Base-by-base conservation (phyloP, 148 eudicot genomes). In the Mesembryanthemum crystallinum region DNA sequence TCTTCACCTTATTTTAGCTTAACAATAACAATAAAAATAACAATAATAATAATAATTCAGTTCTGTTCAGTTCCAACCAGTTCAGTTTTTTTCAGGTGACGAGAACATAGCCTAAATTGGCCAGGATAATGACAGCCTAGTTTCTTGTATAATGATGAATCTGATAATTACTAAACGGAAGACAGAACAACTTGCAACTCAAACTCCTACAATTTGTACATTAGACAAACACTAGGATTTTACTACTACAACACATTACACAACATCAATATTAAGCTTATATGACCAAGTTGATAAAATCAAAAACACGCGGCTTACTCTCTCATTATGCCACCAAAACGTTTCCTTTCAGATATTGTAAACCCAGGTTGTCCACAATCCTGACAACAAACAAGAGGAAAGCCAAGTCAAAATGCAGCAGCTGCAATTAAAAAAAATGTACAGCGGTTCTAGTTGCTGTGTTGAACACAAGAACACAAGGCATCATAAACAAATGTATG, bases 341-440 rank as follows among this genome's bases (percentile, higher is more conserved):
- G 92, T 74, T 80, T 90, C 85, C 98, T 87, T 81, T 95, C 98
- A 57, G 94, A 81, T 72, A 88, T 73, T 78, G 98, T 95, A 83
- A 92, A 95, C 73, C 98, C 98, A 82, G 98, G 98, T 64, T 95
- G 98, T 24, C 98, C 98, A 69, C 90, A 88, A 72, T 95, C 98
- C 97, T 94, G 89, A 85, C 58, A 77, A 47, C 29, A 67, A 60
- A 63, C 28, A 81, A 81, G 30, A 67, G 15, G 64, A 45, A 45
- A 64, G 49, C 73, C 45, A 33, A 27, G 27, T 81, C 67, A 72
- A 67, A 35, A 30, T 62, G 21, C 43, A 39, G 15, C 32, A 32
- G 75, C 67, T 13, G 45, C 54, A 42, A 24, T 24, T 7, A 66
- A 69, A 65, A 51, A 4, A 69, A 52, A 14, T 9, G 39, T 18